A percentile compares a stretch with the other conserved stretches of the same genome.
Conservation (phyloP, 1,284 basidiomycete species). For the Singerocomus inundabilis region DNA sequence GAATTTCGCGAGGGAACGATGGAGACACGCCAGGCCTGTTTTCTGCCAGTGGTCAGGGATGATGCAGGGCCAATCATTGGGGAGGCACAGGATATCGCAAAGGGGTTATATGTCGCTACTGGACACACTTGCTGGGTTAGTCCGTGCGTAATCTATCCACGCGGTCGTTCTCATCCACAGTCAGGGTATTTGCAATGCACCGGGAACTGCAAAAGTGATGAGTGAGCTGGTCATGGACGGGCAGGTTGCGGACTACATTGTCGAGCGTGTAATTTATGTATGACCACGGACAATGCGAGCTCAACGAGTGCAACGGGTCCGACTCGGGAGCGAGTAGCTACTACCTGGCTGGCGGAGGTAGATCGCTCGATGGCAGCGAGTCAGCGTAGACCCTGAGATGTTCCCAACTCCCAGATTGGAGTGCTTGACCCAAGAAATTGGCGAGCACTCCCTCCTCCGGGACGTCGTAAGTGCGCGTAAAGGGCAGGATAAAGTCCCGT, state of each 20-base stretch:
- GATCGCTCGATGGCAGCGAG: slow-evolving; percentile 14
- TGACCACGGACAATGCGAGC: too few relatives aligned
- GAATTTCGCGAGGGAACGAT: slow-evolving; percentile 52
- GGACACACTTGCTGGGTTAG: slow-evolving; percentile 71
- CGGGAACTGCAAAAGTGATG: slow-evolving; percentile 61
- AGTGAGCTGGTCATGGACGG: slow-evolving; percentile 61
- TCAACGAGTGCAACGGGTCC: slow-evolving; percentile 7
- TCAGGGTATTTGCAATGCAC: slow-evolving; percentile 72
- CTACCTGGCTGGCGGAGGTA: slow-evolving; percentile 25
- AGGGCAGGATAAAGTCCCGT: slow-evolving; percentile 12
- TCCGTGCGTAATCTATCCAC: slow-evolving; percentile 4
- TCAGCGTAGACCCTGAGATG: too few relatives aligned
- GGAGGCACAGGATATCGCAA: slow-evolving; percentile 45
- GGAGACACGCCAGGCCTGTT: slow-evolving; percentile 65
- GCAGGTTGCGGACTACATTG: slow-evolving; percentile 42
- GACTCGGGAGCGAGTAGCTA: slow-evolving; percentile 8
- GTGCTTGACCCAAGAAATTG: too few relatives aligned
- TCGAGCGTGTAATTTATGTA: too few relatives aligned
- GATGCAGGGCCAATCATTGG: slow-evolving; percentile 64
- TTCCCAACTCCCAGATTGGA: slow-evolving; percentile 20
- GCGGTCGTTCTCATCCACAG: slow-evolving; percentile 6
- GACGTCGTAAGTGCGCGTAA: slow-evolving; percentile 4
- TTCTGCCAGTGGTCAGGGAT: slow-evolving; percentile 52
- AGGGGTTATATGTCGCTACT: slow-evolving; percentile 58
- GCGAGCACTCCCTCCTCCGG: too few relatives aligned